Evolutionary conservation across 2,329 filamentous ascomycete genomes (phyloP), one percentile per base, ranked within the genome.

Genomic region (Epichloe aotearoae): DNA sequence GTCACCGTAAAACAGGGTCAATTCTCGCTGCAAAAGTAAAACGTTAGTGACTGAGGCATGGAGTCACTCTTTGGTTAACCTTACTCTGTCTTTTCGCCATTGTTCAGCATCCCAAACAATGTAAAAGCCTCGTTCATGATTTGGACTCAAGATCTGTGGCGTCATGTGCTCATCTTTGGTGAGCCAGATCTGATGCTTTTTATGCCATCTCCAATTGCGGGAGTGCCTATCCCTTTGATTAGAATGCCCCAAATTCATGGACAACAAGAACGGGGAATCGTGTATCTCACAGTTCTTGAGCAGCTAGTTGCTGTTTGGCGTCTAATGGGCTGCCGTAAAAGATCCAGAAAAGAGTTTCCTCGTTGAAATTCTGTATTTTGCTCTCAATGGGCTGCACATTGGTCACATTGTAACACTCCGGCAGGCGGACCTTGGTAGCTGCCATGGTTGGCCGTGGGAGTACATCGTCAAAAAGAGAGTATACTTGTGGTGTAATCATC

Each of bases 181-280:
- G 47, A 84, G 66, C 81, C 81, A 84, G 23, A 83, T 64, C 56
- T 80, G 77, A 23, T 80, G 66, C 62, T 81, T 81, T 83, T 83
- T 83, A 62, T 84, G 80, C 76, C 80, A 84, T 54, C 81, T 71
- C 81, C 81, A 84, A 62, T 82, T 82, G 19, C 81, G 74, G 52
- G 74, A 75, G 58, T 79, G 77, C 42, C 80, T 83, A 52, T 8
- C n/a, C 20, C 34, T 41, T 55, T 37, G 50, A 53, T 51, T 47
- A 37, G 40, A 20, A 10, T 38, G 23, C n/a, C n/a, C 17, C 11
- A 12, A 10, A n/a, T 17, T 14, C 14, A 37, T 17, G 12, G 4
- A 19, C 10, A 19, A 15, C 10, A 2, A 5, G 17, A 41, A 34
- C 20, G 6, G 20, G 5, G 30, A 19, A 6, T 37, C n/a, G 6